A percentile compares a stretch with the other conserved stretches of the same genome.
These are phyloP conservation scores for Filobasidium wieringae DNA, from an alignment of 768 basidiomycete genomes.

Conservation along the genomic window DNA sequence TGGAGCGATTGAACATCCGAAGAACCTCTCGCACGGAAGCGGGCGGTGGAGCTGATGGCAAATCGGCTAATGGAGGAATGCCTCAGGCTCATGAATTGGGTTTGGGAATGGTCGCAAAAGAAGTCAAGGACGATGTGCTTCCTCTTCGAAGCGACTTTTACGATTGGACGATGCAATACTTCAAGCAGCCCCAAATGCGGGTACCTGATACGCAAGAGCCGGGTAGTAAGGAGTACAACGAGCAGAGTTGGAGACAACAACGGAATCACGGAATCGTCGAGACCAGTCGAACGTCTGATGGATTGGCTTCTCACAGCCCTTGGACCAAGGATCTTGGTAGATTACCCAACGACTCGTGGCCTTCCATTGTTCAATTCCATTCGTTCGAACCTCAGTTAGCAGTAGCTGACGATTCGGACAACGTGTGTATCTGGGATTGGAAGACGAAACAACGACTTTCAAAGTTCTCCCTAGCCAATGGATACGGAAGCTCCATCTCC, in stretches of 20 bases:
- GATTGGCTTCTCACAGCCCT: conserved; percentile 55
- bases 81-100: conserved; percentile 40
- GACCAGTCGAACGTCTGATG: conserved; percentile 58
- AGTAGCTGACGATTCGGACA: conserved; percentile 70
- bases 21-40: conserved; percentile 41
- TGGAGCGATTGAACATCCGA: conserved; percentile 73
- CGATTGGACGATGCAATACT: conserved; percentile 95
- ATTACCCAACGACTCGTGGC: conserved; percentile 38
- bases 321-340: conserved; percentile 40
- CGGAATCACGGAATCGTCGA: conserved; percentile 70
- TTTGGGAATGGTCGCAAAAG: conserved; percentile 38
- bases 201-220: conserved; percentile 93
- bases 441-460: conserved; percentile 62
- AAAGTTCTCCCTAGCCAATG: conserved; percentile 80
- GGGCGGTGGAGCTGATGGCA: conserved; percentile 29
- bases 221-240: conserved; percentile 83
- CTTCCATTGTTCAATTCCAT: conserved; percentile 55
- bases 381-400: conserved; percentile 82
- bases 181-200: conserved; percentile 97
- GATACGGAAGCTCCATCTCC: conserved; percentile 68
- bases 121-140: conserved; percentile 66
- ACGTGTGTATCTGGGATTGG: conserved; percentile 93
- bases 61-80: conserved; percentile 41
- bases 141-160: conserved; percentile 86
- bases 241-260: conserved; percentile 86